Base-by-base conservation (phyloP, 805 yeast species). In the Starmerella scarabaei region DNA sequence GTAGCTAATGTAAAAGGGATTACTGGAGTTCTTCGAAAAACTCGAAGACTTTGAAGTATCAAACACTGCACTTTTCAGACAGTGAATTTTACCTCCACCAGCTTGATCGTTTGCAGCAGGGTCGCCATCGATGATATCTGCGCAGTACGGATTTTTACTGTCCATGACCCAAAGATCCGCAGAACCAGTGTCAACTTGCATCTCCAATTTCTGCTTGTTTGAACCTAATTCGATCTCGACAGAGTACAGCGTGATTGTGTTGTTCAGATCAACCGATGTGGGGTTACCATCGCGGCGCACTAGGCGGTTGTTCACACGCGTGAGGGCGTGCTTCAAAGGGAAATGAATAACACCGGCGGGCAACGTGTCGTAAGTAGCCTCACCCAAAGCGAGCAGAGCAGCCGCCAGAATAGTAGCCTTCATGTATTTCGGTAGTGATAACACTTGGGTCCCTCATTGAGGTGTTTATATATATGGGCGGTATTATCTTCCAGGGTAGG, bases 171-270 rank as follows among this genome's bases (percentile, higher is more conserved):
- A 79, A 37, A 79, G 55, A 54, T 80, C 91, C 1, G 80, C 68
- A 0, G 86, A 78, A 2, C 91, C 93, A 3, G 88, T 80, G 54
- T 80, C 93, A 19, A 80, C 58, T 36, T 73, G 58, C 8, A 77
- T 73, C 3, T 61, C 62, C 6, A 78, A 63, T 3, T 60, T 53
- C 49, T 78, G 78, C 2, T 59, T 52, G 4, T 73, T 67, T 0
- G 82, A 70, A 9, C 91, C 91, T 5, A 80, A 40, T 18, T 53
- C 31, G 21, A 64, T 48, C 27, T 51, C 47, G 6, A 61, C 54
- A 35, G 53, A 43, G 50, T 59, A 61, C 38, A 46, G 53, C 12
- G 50, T 36, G 12, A 42, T 30, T 19, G 45, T 33, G 51, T 60
- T 56, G 15, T 40, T 38, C 23, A 60, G 43, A 12, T 17, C 28